Evolutionary conservation across 371 early-diverging fungal genomes (phyloP), one percentile per base, ranked within the genome.

Genomic region (Nematocida homosporus): DNA sequence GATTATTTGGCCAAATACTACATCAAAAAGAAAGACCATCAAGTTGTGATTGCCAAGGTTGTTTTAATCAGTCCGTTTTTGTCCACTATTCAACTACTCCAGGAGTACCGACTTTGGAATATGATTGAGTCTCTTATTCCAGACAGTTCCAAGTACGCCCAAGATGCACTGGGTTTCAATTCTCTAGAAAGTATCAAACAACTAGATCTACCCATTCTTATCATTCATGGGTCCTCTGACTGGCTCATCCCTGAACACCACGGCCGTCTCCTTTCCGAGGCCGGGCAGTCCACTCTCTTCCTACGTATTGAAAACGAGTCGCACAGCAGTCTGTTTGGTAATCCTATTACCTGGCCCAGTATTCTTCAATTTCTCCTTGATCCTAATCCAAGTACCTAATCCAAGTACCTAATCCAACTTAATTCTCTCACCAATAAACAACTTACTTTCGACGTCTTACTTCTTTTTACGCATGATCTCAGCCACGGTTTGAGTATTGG

Each of bases 221-320:
- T 78, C 38, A 25, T 78, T 27, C 81, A 81, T 42, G 81, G 81
- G 6, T 25, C 44, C 20, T 13, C 48, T 10, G 81, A 81, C 69
- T 56, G 59, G 57, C 35, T 79, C 0, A 65, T 81, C 30, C 76
- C 79, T 29, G 64, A 41, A 25, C 3, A 16, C 8, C 77, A 81
- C 34, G 59, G 76, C 16, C 10, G 65, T 27, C 44, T 20, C 20
- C 60, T 81, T 23, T 29, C 77, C 30, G 61, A 77, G 18, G 42
- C 30, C 23, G 10, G 34, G 27, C 56, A 42, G 3, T 57, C 69
- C 16, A 44, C 50, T 18, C 42, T 69, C 52, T n/a, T n/a, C n/a
- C 10, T 69, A n/a, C 57, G 56, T 35, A 20, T 69, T 16, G 60
- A 69, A 30, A 63, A 69, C 34, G 69, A 56, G 27, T 34, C 60